Base-by-base conservation (phyloP, 768 basidiomycete species). In the Mrakia blollopis region DNA sequence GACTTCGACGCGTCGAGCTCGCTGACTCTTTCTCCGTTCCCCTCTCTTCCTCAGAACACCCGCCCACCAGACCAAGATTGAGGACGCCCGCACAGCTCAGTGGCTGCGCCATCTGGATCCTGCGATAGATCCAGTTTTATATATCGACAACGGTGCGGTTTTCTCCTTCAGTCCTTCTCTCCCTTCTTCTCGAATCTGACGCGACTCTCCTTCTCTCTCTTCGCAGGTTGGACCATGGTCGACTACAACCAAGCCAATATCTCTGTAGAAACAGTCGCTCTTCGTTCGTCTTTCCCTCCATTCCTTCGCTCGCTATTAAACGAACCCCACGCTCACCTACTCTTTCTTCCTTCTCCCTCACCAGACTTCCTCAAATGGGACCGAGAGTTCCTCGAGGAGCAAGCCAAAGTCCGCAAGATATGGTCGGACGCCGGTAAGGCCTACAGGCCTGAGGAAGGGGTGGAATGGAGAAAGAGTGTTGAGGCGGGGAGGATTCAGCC, bases 191-290 rank as follows among this genome's bases (percentile, higher is more conserved):
- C 32, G n/a, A 61, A 5, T 18, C 47, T 50, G 47, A 50, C 47
- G 47, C 18, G n/a, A 32, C 60, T 61, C 11, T 11, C 9, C 60
- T 10, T 61, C 60, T 61, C 32, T 11, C 21, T 0, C 23, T 61
- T 60, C 25, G 25, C 81, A 82, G 67, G 74, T 0, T 84, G 82
- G 81, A 83, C 80, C 39, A 84, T 84, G 83, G 83, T 82, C 2
- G 83, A 84, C 75, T 84, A 81, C 81, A 84, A 83, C 78, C 83
- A 83, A 78, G 65, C 83, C 41, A 82, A 84, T 61, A 78, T 83
- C 23, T 65, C 78, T n/a, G 60, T 81, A 14, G 81, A 82, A 72
- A 84, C 83, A 18, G 81, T 83, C 30, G 82, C 80, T 18, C 73
- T 83, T 63, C 83, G 83, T 83, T 76, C 79, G 83, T 83, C 44